Evolutionary conservation across 73 alveolate genomes (phyloP).

Genomic region (Blepharisma japonicum): DNA sequence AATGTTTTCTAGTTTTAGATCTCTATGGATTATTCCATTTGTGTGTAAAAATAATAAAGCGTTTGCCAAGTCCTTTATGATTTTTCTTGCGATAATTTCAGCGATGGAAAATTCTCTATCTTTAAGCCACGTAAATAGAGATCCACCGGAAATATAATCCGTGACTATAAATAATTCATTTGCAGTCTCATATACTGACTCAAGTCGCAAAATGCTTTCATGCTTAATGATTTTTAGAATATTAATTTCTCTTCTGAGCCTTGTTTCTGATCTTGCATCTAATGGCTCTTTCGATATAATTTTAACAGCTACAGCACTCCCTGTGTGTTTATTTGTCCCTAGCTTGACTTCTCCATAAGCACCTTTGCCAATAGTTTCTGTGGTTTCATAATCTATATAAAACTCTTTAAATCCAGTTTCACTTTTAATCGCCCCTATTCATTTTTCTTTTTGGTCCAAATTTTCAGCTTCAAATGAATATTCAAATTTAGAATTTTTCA

Average conservation of each 20-base stretch:
- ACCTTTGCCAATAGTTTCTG: conserved; percentile 70
- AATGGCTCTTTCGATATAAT: conserved; percentile 37
- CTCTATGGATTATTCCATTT: conserved; percentile 80
- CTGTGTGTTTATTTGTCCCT: conserved; percentile 51
- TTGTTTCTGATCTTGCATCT: conserved; percentile 13
- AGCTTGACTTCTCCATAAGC: conserved; percentile 78
- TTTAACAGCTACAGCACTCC: conserved; percentile 42
- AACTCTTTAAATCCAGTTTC: not conserved
- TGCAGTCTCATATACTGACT: conserved; percentile 77
- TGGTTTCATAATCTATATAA: conserved; percentile 38
- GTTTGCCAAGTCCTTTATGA: conserved; percentile 64
- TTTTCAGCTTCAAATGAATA: not conserved
- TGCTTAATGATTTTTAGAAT: conserved; percentile 85
- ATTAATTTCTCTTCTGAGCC: conserved; percentile 67
- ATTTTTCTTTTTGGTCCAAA: not conserved
- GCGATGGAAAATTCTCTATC: conserved; percentile 36
- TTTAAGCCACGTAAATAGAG: conserved; percentile 19
- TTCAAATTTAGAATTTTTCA: not conserved
- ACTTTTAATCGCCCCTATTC: not conserved
- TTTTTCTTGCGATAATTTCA: conserved; percentile 59
- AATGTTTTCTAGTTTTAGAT: conserved; percentile 85
- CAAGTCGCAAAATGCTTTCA: conserved; percentile 77
- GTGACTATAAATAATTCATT: conserved; percentile 67
- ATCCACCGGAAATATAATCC: conserved; percentile 78
- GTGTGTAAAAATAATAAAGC: conserved; percentile 72